Base-by-base conservation (phyloP, 2,329 filamentous ascomycete species). In the Curvularia spicifera region DNA sequence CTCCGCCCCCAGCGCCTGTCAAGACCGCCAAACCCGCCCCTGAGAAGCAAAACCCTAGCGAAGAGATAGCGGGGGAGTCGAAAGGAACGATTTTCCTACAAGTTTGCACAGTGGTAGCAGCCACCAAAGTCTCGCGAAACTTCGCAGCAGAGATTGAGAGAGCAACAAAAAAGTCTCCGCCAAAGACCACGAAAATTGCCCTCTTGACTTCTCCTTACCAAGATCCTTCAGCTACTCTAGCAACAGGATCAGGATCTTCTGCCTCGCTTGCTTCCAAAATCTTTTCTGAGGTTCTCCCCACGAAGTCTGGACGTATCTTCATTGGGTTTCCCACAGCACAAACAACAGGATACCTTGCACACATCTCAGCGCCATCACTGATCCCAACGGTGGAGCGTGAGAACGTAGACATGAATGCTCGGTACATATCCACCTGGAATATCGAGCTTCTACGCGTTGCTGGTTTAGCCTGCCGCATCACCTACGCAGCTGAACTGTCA, bases 321-420 rank as follows among this genome's bases (percentile, higher is more conserved):
- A 99, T 99, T 71, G 95, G 95, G 0, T 99, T 99, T 72, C 94
- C 95, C 3, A 99, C 95, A 1, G 93, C 94, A 67, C 95, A 99
- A 79, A 99, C 95, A 0, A 99, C 96, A 0, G 95, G 94, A 53
- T 88, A 94, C 28, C 91, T 94, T 15, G 90, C 96, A 73, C 95
- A 99, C 76, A 90, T 99, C 29, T 98, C 94, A 12, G 95, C 95
- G 0, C 95, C 93, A 1, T 97, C 94, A 0, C 89, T 99, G 13
- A 99, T 99, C 56, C 95, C 95, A 0, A 99, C 95, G 0, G 96
- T 99, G 2, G 95, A 99, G 77, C 88, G 95, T 72, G 95, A 99
- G 74, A 95, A 92, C 53, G 97, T 99, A 57, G 95, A 99, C 76
- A 83, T 99, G 62, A 98, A 99, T 74, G 96, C 95, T 15, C 87